These are phyloP conservation scores for Zelonia costaricensis DNA, from an alignment of 208 protist species.

Conservation along the genomic window DNA sequence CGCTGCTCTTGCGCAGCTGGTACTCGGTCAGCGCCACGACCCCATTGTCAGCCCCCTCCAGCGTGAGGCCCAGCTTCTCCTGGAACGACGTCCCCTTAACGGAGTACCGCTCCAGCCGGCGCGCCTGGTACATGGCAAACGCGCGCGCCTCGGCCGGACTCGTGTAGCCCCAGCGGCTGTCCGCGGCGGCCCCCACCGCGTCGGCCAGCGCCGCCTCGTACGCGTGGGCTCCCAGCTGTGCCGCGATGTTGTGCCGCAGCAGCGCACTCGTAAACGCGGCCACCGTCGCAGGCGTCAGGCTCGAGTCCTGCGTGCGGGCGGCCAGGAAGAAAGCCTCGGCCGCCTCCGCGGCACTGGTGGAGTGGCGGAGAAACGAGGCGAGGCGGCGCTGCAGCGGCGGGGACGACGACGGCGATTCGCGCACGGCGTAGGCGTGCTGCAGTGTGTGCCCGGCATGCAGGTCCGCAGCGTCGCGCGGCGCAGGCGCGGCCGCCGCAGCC, in stretches of 20 bases:
- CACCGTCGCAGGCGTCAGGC: conserved; percentile 27
- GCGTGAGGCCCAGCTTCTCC: conserved; percentile 41
- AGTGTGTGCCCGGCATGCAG: conserved; percentile 1
- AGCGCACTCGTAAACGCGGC: conserved; percentile 35
- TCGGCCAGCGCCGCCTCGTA: conserved; percentile 53
- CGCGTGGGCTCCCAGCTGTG: conserved; percentile 35
- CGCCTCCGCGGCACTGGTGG: conserved; percentile 39
- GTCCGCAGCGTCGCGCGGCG: no score
- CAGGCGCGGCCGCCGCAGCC: no score
- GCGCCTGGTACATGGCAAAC: conserved; percentile 55
- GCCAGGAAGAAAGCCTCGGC: conserved; percentile 51
- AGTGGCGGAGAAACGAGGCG: conserved; percentile 19
- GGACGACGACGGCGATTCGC: conserved; percentile 10
- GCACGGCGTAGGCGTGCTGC: conserved; percentile 17
- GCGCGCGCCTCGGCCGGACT: conserved; percentile 41
- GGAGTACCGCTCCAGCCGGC: conserved; percentile 46
- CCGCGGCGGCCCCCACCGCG: conserved; percentile 27
- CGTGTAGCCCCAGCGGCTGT: conserved; percentile 48
- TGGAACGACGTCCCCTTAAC: conserved; percentile 55
- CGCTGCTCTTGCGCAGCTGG: conserved; percentile 38
- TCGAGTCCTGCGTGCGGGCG: conserved; percentile 19
- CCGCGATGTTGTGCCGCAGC: conserved; percentile 45
- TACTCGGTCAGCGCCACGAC: conserved; percentile 52
- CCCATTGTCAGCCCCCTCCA: conserved; percentile 77
- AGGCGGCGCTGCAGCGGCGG: conserved; percentile 29